A percentile compares a stretch with the other conserved stretches of the same genome.
These are phyloP conservation scores for Kickxella alabastrina DNA, from an alignment of 192 early-diverging fungal genomes.

Conservation along the genomic window DNA sequence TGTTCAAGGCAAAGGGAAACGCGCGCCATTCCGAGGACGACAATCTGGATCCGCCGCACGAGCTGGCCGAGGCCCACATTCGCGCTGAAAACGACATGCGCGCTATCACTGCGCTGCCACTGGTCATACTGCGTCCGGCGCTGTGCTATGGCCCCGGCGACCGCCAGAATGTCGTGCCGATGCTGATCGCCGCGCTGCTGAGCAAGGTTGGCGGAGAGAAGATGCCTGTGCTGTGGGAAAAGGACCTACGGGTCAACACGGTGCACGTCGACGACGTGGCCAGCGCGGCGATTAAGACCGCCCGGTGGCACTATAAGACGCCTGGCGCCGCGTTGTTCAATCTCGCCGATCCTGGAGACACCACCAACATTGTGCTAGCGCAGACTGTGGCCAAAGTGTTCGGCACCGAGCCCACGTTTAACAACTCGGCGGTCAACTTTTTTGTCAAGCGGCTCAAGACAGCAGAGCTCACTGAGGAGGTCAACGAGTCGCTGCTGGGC, in stretches of 20 bases:
- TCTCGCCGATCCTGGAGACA: constrained; percentile 80
- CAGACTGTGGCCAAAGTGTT: constrained; percentile 27
- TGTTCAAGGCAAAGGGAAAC: constrained; percentile 54
- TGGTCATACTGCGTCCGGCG: constrained; percentile 83
- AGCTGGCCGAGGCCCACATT: constrained; percentile 16
- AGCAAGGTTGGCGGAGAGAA: constrained; percentile 75
- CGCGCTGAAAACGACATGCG: constrained; percentile 24
- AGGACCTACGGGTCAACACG: constrained; percentile 87
- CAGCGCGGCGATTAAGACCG: constrained; percentile 57
- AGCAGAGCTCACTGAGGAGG: constrained; percentile 81
- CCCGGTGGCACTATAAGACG: constrained; percentile 37
- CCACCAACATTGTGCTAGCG: constrained; percentile 57
- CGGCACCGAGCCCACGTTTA: constrained; percentile 23
- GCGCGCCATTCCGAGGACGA: constrained; percentile 16
- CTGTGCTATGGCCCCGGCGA: constrained; percentile 86
- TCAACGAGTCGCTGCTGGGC: constrained; percentile 88
- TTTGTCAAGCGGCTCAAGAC: constrained; percentile 64
- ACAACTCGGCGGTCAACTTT: constrained; percentile 38
- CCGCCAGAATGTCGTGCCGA: constrained; percentile 64
- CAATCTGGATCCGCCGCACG: constrained; percentile 15
- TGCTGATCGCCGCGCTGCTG: constrained; percentile 88
- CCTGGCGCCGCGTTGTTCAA: constrained; percentile 61
- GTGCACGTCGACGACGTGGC: constrained; percentile 89
- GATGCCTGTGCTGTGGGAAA: constrained; percentile 94
- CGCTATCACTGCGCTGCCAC: constrained; percentile 54